These are phyloP conservation scores for Candida orba DNA, from an alignment of 805 yeast genomes.

Conservation along the genomic window DNA sequence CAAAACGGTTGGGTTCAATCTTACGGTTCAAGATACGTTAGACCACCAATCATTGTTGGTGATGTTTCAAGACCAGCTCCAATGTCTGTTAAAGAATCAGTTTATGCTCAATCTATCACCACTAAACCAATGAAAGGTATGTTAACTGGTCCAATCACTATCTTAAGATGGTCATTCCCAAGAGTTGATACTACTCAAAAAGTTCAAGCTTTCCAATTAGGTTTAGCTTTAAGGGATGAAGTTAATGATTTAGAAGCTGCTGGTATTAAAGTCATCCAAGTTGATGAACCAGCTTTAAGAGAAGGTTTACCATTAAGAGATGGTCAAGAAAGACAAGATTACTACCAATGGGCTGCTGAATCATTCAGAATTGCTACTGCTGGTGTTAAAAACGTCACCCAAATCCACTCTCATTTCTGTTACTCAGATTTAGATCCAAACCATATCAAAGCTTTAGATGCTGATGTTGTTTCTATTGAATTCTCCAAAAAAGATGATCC, in stretches of 20 bases:
- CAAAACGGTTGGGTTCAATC: constrained; percentile 99
- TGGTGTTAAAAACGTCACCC: constrained; percentile 91
- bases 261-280: constrained; percentile 96
- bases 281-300: constrained; percentile 99
- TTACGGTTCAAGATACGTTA: constrained; percentile 99
- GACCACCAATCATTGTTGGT: constrained; percentile 99
- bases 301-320: constrained; percentile 99
- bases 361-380: constrained; percentile 99
- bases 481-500: constrained; percentile 99
- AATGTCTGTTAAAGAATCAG: constrained; percentile 98
- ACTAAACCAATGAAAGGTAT: constrained; percentile 98
- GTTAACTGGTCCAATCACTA: constrained; percentile 99
- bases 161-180: constrained; percentile 99
- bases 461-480: constrained; percentile 98
- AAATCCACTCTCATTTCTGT: constrained; percentile 99
- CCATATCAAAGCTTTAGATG: constrained; percentile 99
- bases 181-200: constrained; percentile 94
- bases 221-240: constrained; percentile 97
- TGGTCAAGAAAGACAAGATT: constrained; percentile 93
- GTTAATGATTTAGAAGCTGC: constrained; percentile 97
- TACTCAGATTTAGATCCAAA: constrained; percentile 99
- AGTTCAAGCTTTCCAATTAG: constrained; percentile 93
- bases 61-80: constrained; percentile 98
- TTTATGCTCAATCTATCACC: constrained; percentile 96
- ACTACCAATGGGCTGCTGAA: constrained; percentile 98